Percentiles rank a stretch among this genome's conserved stretches.
Evolutionary conservation across 2,329 filamentous ascomycete genomes (phyloP).

Genomic region (Helotiales sp.): DNA sequence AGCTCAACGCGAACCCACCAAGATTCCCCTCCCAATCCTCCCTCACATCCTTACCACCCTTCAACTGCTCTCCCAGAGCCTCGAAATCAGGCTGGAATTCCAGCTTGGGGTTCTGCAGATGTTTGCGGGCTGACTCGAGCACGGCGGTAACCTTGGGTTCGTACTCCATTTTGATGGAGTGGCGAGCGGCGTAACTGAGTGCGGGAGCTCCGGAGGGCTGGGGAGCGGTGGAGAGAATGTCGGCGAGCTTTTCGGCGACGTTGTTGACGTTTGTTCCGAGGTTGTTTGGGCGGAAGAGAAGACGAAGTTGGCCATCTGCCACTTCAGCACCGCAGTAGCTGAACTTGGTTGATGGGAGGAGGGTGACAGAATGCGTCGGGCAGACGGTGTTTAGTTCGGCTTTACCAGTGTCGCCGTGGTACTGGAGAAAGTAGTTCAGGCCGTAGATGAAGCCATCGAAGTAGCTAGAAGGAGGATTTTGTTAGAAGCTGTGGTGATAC

Average conservation of each 20-base stretch:
- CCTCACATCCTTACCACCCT: conserved; percentile 42
- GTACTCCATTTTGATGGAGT: conserved; percentile 51
- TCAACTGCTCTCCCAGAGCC: conserved; percentile 49
- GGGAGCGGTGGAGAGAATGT: conserved; percentile 54
- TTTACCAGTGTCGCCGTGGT: conserved; percentile 47
- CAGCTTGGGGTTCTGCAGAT: conserved; percentile 49
- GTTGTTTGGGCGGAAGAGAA: conserved; percentile 51
- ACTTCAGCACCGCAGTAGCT: conserved; percentile 53
- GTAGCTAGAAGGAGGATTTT: conserved; percentile 46
- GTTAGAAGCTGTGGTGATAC: background rate
- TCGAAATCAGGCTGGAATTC: conserved; percentile 55
- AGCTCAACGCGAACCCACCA: conserved; percentile 48
- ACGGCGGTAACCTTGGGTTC: conserved; percentile 50
- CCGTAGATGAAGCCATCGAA: conserved; percentile 49
- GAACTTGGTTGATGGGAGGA: conserved; percentile 53
- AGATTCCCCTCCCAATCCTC: conserved; percentile 53
- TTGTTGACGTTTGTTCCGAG: conserved; percentile 54
- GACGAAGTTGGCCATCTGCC: conserved; percentile 51
- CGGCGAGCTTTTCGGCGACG: conserved; percentile 46
- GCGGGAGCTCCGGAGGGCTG: conserved; percentile 36
- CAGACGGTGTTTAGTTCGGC: conserved; percentile 55
- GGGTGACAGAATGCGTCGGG: conserved; percentile 50
- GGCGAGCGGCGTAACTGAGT: conserved; percentile 52
- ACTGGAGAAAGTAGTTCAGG: conserved; percentile 47
- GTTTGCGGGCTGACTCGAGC: conserved; percentile 45